A percentile compares a stretch with the other conserved stretches of the same genome.
phyloP scores from a whole-genome alignment of 495 filamentous ascomycete genomes.

The Articulospora tetracladia region DNA sequence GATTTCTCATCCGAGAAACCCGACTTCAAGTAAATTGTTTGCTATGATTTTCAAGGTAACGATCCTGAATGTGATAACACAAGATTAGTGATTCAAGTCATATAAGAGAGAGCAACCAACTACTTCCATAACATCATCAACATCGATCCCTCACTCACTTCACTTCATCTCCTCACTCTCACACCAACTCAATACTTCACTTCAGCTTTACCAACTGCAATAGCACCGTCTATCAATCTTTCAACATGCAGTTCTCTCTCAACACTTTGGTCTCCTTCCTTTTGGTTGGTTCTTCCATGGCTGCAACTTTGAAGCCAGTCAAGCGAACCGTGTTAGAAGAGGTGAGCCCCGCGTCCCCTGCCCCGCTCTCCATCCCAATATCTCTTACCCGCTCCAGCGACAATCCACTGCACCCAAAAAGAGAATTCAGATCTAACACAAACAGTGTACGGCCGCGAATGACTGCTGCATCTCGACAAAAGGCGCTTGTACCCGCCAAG shows the following conservation, averaged over 20 bases:
- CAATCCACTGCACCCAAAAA: too few relatives aligned
- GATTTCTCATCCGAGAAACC: too few relatives aligned
- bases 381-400: too few relatives aligned
- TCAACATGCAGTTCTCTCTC: not conserved
- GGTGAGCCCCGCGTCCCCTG: not conserved
- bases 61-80: too few relatives aligned
- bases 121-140: not conserved
- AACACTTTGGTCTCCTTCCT: not conserved
- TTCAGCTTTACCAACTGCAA: not conserved
- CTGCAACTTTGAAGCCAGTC: too few relatives aligned
- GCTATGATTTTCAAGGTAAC: too few relatives aligned
- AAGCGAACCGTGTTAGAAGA: not conserved
- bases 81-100: too few relatives aligned
- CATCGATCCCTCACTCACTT: not conserved
- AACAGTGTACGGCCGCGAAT: not conserved
- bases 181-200: not conserved
- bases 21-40: too few relatives aligned
- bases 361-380: too few relatives aligned
- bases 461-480: not conserved
- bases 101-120: too few relatives aligned
- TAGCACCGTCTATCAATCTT: not conserved
- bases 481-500: not conserved
- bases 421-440: too few relatives aligned
- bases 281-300: not conserved
- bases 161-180: not conserved